phyloP scores from a whole-genome alignment of 164 flowering plant species.

The Akebia trifoliata region DNA sequence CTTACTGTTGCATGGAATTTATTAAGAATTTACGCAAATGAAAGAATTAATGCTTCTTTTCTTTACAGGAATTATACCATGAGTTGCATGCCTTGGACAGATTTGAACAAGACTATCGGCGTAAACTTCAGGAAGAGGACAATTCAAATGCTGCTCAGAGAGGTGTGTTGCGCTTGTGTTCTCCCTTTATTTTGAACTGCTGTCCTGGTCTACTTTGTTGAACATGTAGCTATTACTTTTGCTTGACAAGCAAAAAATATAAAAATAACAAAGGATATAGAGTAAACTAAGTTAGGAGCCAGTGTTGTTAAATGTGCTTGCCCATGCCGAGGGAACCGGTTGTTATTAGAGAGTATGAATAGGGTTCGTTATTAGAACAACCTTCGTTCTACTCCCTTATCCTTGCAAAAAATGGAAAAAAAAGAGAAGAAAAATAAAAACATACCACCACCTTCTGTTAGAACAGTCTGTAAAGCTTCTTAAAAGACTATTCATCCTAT shows the following conservation, averaged over 20 bases:
- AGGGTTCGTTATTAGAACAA: too few species aligned
- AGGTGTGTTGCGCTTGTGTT: slow-evolving; percentile 1
- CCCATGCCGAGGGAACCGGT: too few species aligned
- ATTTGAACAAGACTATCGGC: slow-evolving; percentile 80
- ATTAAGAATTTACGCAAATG: not conserved
- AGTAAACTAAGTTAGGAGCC: too few species aligned
- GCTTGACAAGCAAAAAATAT: not conserved
- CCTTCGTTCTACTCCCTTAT: too few species aligned
- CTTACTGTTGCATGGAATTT: not conserved
- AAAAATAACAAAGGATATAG: too few species aligned
- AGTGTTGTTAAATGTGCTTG: too few species aligned
- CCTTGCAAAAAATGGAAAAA: too few species aligned
- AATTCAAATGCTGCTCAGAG: slow-evolving; percentile 46
- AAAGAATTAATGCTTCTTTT: slow-evolving; percentile 9
- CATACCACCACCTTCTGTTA: too few species aligned
- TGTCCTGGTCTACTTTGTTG: not conserved
- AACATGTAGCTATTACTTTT: not conserved
- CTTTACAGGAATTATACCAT: slow-evolving; percentile 81
- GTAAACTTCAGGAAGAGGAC: slow-evolving; percentile 86
- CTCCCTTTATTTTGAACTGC: not conserved
- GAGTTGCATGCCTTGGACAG: slow-evolving; percentile 87
- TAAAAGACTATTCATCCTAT: too few species aligned
- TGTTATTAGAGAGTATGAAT: too few species aligned
- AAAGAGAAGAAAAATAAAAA: too few species aligned
- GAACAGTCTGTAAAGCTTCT: too few species aligned